Evolutionary conservation across 768 basidiomycete species (phyloP), one percentile per base, ranked within the genome.

Genomic region (Pulveroboletus ravenelii): DNA sequence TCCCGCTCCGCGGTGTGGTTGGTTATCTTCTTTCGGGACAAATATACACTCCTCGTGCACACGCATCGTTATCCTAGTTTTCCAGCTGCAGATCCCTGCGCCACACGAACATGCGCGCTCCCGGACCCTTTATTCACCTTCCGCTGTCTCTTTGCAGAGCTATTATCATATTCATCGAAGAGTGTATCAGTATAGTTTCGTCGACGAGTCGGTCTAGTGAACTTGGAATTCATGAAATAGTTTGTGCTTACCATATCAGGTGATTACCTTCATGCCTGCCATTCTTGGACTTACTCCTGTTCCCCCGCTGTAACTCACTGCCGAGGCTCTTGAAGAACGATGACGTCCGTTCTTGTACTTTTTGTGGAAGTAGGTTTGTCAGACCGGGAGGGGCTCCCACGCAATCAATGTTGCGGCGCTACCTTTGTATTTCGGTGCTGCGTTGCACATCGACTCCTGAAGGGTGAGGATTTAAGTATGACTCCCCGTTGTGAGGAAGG

Each of bases 201-300:
- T 35, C 40, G 35, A 36, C 31, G 27, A 38, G 30, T 40, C 29
- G 29, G 31, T 18, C n/a, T 12, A 45, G 38, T 35, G 39, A 42
- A 41, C 8, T 13, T 41, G 14, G 27, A 38, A 18, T 44, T 25
- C 29, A 23, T 25, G 39, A 46, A 41, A 38, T 41, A 27, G 43
- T 57, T 63, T 56, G 53, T 52, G 45, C 48, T 46, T 63, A 31
- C 66, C 56, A 57, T 59, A 64, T 64, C 20, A 57, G 63, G 66
- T 52, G 55, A 57, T 59, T 68, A 13, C 54, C 45, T 67, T 69
- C 48, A 62, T 53, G n/a, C 45, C 20, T 69, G 39, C 68, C 35
- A 44, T 53, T 62, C 48, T 52, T 40, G 53, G 47, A 23, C 48
- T 55, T 35, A 56, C 54, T 51, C 52, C 54, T 64, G 41, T 64